Conservation (phyloP, 2,329 filamentous ascomycete species). For the Calonectria hongkongensis region DNA sequence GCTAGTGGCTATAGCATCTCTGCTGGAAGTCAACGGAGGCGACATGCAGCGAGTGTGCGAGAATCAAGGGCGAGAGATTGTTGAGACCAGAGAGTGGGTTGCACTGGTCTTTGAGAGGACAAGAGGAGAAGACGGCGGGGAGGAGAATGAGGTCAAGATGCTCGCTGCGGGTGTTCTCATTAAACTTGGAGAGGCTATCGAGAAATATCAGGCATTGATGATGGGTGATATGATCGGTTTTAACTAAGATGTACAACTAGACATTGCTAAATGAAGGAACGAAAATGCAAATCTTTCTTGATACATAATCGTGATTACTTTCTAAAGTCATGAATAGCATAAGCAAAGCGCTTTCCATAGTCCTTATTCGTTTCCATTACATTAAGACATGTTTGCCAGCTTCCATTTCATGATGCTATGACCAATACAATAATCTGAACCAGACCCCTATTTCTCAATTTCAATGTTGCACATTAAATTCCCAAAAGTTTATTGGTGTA, state of each 20-base stretch:
- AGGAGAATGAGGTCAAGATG: constrained; percentile 88
- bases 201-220: constrained; percentile 85
- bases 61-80: constrained; percentile 83
- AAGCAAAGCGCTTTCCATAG: constrained; percentile 31
- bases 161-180: constrained; percentile 86
- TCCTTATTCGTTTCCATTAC: constrained; percentile 20
- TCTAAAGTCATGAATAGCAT: constrained; percentile 32
- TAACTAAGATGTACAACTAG: constrained; percentile 27
- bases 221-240: constrained; percentile 80
- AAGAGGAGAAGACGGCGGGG: constrained; percentile 70
- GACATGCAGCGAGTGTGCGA: constrained; percentile 83
- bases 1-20: constrained; percentile 84
- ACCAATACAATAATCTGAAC: constrained; percentile 17
- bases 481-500: neutral
- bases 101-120: constrained; percentile 81
- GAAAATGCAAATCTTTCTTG: constrained; percentile 14
- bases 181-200: constrained; percentile 85
- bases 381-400: constrained; percentile 19
- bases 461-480: neutral
- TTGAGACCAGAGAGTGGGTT: constrained; percentile 93
- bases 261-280: neutral
- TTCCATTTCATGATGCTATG: constrained; percentile 7
- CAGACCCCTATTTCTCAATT: neutral
- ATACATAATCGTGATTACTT: constrained; percentile 25
- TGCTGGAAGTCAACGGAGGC: constrained; percentile 87